phyloP scores from a whole-genome alignment of 1,139 yeast genomes.

The Saccharomyces hybrid region DNA sequence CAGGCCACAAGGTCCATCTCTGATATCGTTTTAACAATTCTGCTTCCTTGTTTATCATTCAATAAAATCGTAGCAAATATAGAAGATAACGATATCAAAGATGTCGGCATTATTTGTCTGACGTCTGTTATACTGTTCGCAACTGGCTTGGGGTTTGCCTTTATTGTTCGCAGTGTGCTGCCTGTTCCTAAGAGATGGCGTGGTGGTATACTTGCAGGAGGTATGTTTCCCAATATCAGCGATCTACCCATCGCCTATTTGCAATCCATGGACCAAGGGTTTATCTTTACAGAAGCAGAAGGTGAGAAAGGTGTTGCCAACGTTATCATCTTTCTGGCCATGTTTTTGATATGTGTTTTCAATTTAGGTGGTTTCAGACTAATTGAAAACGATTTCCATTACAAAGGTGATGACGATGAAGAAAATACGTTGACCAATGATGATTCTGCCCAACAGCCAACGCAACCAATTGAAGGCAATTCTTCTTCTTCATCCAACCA shows the following conservation, averaged over 20 bases:
- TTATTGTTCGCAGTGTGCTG: constrained; percentile 28
- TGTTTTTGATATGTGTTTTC: constrained; percentile 65
- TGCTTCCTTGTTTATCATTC: constrained; percentile 77
- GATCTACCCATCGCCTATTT: constrained; percentile 90
- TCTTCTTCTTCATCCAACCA: not conserved
- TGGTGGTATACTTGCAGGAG: constrained; percentile 78
- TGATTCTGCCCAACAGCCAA: not conserved
- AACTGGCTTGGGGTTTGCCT: constrained; percentile 29
- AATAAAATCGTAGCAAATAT: constrained; percentile 67
- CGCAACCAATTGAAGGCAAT: not conserved
- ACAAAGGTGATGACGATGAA: constrained; percentile 1
- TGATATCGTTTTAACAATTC: constrained; percentile 57
- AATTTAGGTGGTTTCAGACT: constrained; percentile 70
- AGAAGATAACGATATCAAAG: constrained; percentile 64
- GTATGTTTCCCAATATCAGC: constrained; percentile 66
- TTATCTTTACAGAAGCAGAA: constrained; percentile 49
- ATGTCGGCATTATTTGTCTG: constrained; percentile 67
- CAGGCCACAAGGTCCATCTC: constrained; percentile 70
- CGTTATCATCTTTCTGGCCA: constrained; percentile 68
- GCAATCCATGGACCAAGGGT: constrained; percentile 67
- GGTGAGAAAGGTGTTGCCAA: constrained; percentile 80
- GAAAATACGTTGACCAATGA: constrained; percentile 1
- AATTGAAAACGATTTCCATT: constrained; percentile 58
- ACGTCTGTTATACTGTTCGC: constrained; percentile 27
- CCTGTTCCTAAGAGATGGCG: constrained; percentile 68